Evolutionary conservation across 129 eudicot genomes (phyloP).

Genomic region (Solidago caesia): DNA sequence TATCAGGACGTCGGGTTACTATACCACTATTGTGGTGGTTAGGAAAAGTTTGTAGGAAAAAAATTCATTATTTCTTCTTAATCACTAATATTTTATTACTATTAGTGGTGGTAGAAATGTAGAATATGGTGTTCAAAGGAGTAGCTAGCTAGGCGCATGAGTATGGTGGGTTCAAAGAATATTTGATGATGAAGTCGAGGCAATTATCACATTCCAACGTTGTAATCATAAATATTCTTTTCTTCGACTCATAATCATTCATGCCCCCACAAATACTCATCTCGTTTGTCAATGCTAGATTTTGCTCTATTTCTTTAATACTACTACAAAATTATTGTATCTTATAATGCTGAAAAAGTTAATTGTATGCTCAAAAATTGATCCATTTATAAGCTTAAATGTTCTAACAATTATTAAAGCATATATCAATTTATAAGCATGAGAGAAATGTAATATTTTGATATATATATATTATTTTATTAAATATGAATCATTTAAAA

Average conservation of each 20-base stretch:
- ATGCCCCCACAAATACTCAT: slow-evolving; percentile 22
- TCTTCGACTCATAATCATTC: slow-evolving; percentile 23
- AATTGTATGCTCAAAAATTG: background rate
- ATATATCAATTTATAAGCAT: too few relatives aligned
- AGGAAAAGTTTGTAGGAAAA: too few relatives aligned
- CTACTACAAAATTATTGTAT: background rate
- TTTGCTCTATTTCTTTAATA: background rate
- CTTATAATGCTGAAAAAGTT: background rate
- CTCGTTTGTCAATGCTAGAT: slow-evolving; percentile 15
- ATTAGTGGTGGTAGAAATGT: too few relatives aligned
- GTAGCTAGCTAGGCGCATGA: background rate
- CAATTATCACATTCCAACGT: slow-evolving; percentile 28
- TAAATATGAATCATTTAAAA: too few relatives aligned
- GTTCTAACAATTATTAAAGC: too few relatives aligned
- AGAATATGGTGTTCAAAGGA: too few relatives aligned
- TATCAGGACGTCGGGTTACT: too few relatives aligned
- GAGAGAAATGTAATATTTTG: too few relatives aligned
- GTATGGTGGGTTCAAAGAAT: slow-evolving; percentile 24
- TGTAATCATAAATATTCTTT: slow-evolving; percentile 31
- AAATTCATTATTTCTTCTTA: too few relatives aligned
- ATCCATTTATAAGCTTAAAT: background rate
- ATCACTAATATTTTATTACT: too few relatives aligned
- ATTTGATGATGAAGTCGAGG: slow-evolving; percentile 27
- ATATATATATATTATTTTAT: too few relatives aligned
- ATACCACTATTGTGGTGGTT: too few relatives aligned